Evolutionary conservation across 148 eudicot species (phyloP).

Genomic region (Persicaria maculosa): DNA sequence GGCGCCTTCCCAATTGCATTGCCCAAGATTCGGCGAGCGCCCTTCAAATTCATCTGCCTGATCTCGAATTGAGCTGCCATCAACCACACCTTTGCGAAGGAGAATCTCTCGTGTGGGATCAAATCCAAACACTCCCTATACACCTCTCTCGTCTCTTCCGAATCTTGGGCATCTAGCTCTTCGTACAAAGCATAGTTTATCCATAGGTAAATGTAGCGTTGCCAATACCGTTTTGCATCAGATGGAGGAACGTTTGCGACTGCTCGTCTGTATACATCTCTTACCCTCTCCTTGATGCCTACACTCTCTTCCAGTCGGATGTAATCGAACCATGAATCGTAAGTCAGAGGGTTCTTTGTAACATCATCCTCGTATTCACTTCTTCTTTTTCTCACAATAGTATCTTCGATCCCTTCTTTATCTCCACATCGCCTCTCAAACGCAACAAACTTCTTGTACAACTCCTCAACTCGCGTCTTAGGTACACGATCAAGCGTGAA

Average conservation of each 20-base stretch:
- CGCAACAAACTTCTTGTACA: constrained; percentile 76
- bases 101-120: constrained; percentile 34
- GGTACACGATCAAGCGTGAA: constrained; percentile 84
- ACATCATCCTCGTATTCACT: constrained; percentile 86
- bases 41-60: no score
- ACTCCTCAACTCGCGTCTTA: constrained; percentile 74
- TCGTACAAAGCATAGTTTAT: constrained; percentile 78
- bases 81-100: no score
- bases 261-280: no score
- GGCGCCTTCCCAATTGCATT: no score
- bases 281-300: no score
- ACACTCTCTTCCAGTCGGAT: no score
- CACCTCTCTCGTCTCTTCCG: constrained; percentile 66
- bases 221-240: constrained; percentile 88
- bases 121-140: constrained; percentile 51
- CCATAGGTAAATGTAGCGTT: constrained; percentile 81
- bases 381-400: constrained; percentile 84
- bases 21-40: no score
- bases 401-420: constrained; percentile 85
- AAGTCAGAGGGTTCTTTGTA: constrained; percentile 37
- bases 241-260: constrained; percentile 54
- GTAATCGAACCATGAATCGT: no score
- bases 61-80: no score
- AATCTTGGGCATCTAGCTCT: constrained; percentile 78
- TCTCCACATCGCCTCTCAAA: constrained; percentile 90